These are phyloP conservation scores for Annulohypoxylon bovei DNA, from an alignment of 495 filamentous ascomycete genomes.

Conservation along the genomic window DNA sequence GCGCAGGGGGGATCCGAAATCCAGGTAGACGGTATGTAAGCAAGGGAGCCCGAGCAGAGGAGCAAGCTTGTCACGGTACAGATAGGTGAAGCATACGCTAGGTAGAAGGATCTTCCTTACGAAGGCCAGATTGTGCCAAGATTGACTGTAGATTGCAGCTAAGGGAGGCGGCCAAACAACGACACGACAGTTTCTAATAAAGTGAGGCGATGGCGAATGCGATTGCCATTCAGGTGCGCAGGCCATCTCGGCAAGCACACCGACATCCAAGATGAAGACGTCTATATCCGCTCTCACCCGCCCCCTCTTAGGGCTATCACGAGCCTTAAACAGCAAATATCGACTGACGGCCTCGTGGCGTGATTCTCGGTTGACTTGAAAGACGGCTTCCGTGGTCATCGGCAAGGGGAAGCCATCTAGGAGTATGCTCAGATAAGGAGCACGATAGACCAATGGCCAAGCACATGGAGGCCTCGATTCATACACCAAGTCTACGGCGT, in stretches of 20 bases:
- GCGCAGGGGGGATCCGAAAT: constrained; percentile 28
- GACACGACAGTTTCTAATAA: constrained; percentile 1
- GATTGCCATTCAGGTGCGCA: constrained; percentile 13
- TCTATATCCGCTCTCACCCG: constrained; percentile 18
- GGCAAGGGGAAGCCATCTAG: constrained; percentile 20
- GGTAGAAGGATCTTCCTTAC: constrained; percentile 33
- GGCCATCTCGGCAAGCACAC: constrained; percentile 18
- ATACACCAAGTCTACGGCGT: constrained; percentile 16
- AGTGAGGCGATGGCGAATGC: constrained; percentile 23
- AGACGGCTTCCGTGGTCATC: constrained; percentile 12
- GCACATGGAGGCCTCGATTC: constrained; percentile 28
- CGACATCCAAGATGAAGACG: constrained; percentile 24
- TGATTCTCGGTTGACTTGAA: constrained; percentile 31
- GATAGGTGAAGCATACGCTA: constrained; percentile 35
- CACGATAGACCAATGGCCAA: constrained; percentile 21
- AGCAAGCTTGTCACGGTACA: constrained; percentile 30
- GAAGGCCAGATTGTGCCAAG: constrained; percentile 32
- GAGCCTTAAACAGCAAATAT: constrained; percentile 16
- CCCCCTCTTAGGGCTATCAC: constrained; percentile 7
- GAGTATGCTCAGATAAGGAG: constrained; percentile 17
- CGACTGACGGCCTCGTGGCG: constrained; percentile 21
- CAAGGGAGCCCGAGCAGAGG: constrained; percentile 32
- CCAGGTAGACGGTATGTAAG: constrained; percentile 39
- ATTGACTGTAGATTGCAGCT: constrained; percentile 29
- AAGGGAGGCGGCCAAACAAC: constrained; percentile 33